Evolutionary conservation across 1,284 basidiomycete genomes (phyloP), one percentile per base, ranked within the genome.

Genomic region (Sutorius eximius): DNA sequence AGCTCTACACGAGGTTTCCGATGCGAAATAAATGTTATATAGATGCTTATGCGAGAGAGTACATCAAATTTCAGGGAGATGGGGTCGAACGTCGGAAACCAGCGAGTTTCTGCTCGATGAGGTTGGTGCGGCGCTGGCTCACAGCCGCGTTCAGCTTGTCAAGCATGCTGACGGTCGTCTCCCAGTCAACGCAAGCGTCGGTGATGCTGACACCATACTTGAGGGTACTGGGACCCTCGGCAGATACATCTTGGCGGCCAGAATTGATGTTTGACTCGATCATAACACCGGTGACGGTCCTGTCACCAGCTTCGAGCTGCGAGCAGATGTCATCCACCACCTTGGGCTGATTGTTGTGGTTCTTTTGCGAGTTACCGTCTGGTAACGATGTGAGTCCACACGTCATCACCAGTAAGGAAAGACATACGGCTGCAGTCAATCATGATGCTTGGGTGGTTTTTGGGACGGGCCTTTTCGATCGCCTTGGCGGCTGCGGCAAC

Each of bases 121-220:
- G 58, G 47, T 52, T 63, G 42, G 56, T 42, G n/a, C 77, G 68
- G 24, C 77, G 73, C 42, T 67, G 61, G 27, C 58, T 65, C 36
- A 76, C 77, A 24, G 77, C 77, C 57, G 72, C 75, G 63, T 93
- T 90, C 53, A 95, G 78, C 56, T 77, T 74, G 69, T 90, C 82
- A 53, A 95, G 82, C 83, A 93, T 91, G 41, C 64, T 68, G 36
- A 93, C 78, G 0, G 94, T 97, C 34, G 82, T 82, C 55, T 88
- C 85, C 92, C 95, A 98, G 71, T 93, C 84, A 49, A 98, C 89
- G 72, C 96, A 99, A 1, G 93, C 92, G 66, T 96, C 93, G 1
- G 93, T 96, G 71, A 97, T 95, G 53, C 86, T 90, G 45, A 96
- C 85, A 58, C 93, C 93, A 65, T 89, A 81, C 75, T 93, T 92